phyloP scores from a whole-genome alignment of 129 eudicot species.

The Tanacetum coccineum region DNA sequence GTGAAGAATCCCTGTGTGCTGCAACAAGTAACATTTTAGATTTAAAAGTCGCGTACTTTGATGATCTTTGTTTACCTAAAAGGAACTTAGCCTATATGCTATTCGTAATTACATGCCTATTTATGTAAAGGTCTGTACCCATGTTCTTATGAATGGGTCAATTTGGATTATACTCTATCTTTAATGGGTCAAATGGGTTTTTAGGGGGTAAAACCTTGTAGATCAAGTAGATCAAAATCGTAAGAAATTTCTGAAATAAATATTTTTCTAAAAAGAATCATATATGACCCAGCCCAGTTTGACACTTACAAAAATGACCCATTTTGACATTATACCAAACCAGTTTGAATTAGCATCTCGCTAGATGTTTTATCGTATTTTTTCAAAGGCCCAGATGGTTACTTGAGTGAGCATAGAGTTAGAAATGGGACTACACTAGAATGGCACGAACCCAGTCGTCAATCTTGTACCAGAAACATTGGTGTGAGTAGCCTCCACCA shows the following conservation, averaged over 20 bases:
- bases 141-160: neutral
- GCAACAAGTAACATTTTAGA: slow-evolving; percentile 19
- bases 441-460: slow-evolving; percentile 72
- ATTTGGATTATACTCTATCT: too few relatives aligned
- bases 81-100: slow-evolving; percentile 8
- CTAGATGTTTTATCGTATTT: neutral
- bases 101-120: slow-evolving; percentile 7
- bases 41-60: slow-evolving; percentile 5
- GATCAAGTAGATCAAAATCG: neutral
- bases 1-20: slow-evolving; percentile 86
- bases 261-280: neutral
- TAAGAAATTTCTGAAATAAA: neutral
- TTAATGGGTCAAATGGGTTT: neutral
- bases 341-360: neutral
- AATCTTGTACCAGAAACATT: slow-evolving; percentile 99
- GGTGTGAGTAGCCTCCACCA: slow-evolving; percentile 98
- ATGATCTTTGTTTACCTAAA: slow-evolving; percentile 6
- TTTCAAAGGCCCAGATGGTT: neutral
- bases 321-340: neutral
- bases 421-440: slow-evolving; percentile 20
- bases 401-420: slow-evolving; percentile 4
- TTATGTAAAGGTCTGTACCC: neutral
- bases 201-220: neutral
- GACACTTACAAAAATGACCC: neutral
- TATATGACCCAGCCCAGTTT: neutral